Base-by-base conservation (phyloP, 2,329 filamentous ascomycete genomes). In the Xylariaceae sp. region DNA sequence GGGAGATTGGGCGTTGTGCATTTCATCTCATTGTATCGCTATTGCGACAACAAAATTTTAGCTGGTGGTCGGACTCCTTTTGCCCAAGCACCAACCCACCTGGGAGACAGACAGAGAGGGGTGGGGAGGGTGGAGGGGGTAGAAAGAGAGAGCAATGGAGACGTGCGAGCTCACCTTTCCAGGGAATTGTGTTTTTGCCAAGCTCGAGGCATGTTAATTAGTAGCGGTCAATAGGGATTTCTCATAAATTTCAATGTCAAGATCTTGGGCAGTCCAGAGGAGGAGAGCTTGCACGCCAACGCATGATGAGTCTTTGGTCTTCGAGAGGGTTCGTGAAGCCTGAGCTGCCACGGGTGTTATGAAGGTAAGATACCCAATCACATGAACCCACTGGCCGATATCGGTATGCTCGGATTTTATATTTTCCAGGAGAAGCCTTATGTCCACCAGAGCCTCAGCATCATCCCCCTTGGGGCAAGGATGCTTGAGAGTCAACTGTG, bases 321-420 rank as follows among this genome's bases (percentile, higher is more conserved):
- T 40, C 10, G 27, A 42, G 15, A 33, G 30, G 26, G 21, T 33
- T 23, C 20, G 53, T 15, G 27, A 9, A 29, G 29, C 45, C 6
- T 37, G 26, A 33, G 43, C 33, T 13, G 26, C 21, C 23, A 18
- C 30, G 15, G 41, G 40, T 20, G 47, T 20, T 41, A 58, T 16
- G 36, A 68, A 68, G 33, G 76, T 79, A 48, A 92, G 77, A 69
- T 95, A 95, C 5, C 92, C 93, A 60, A 97, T 83, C 3, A 97
- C 80, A 68, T 97, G 96, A 43, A 97, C 73, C 92, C 92, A 97
- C 55, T 87, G 81, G n/a, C 93, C 93, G 21, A 88, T 75, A 44
- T 85, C 80, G 46, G 88, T 80, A 44, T 89, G 79, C 50, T 86
- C 80, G 18, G 80, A 73, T 16, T 81, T 83, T 53, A 94, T 73